phyloP scores from a whole-genome alignment of 768 basidiomycete species.

The Tephrocybe sp. region DNA sequence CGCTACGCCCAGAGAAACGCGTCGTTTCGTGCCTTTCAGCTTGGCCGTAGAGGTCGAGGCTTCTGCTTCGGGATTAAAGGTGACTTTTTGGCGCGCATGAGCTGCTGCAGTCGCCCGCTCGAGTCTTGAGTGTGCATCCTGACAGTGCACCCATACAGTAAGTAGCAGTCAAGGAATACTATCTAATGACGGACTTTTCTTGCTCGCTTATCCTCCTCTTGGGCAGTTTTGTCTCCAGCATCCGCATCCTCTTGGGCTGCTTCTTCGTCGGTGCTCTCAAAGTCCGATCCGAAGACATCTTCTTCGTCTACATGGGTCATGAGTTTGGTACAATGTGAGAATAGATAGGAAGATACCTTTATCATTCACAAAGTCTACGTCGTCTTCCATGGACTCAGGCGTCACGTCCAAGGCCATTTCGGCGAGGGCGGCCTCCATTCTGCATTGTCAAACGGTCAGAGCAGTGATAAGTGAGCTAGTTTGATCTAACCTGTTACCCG shows the following conservation, averaged over 20 bases:
- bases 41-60: constrained; percentile 22
- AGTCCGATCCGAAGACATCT: constrained; percentile 81
- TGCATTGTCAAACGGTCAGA: constrained; percentile 24
- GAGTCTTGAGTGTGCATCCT: constrained; percentile 56
- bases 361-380: constrained; percentile 66
- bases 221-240: constrained; percentile 53
- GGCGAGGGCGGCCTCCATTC: constrained; percentile 79
- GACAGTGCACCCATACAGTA: background rate
- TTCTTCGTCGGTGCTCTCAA: constrained; percentile 83
- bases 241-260: constrained; percentile 53
- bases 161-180: background rate
- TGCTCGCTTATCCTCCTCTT: constrained; percentile 58
- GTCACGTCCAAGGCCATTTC: constrained; percentile 61
- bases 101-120: constrained; percentile 68
- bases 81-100: constrained; percentile 63
- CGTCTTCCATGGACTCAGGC: constrained; percentile 66
- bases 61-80: constrained; percentile 60
- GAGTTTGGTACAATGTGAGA: background rate
- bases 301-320: constrained; percentile 60
- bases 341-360: constrained; percentile 44
- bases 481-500: constrained; percentile 66
- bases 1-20: constrained; percentile 53
- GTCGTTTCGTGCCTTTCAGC: constrained; percentile 39
- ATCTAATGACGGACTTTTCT: constrained; percentile 39
- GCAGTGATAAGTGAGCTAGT: background rate